Percentiles rank a stretch among this genome's conserved stretches.
Evolutionary conservation across 169 alveolate species (phyloP).

Genomic region (Blepharisma undulans): DNA sequence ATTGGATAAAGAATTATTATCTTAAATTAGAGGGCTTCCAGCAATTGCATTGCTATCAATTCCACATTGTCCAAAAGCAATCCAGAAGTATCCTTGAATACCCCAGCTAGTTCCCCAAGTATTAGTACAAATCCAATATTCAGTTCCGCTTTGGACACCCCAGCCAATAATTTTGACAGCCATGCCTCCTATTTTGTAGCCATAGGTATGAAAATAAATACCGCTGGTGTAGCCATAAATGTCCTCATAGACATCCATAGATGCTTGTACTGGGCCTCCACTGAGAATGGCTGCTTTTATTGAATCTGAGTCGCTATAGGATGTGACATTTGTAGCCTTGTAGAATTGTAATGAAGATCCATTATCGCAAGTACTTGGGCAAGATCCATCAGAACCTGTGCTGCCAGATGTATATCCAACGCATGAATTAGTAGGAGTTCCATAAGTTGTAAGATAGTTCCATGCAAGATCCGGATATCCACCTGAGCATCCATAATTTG

Average conservation of each 20-base stretch:
- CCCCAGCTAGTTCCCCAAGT: conserved; percentile 83
- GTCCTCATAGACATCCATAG: conserved; percentile 77
- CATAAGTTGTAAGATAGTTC: conserved; percentile 40
- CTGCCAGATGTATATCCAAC: background rate
- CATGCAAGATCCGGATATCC: conserved; percentile 62
- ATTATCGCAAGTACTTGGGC: conserved; percentile 4
- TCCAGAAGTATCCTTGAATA: conserved; percentile 32
- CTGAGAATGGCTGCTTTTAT: background rate
- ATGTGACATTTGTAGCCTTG: background rate
- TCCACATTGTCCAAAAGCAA: conserved; percentile 40
- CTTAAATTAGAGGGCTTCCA: conserved; percentile 17
- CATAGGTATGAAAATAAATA: conserved; percentile 78
- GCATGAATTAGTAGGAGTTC: background rate
- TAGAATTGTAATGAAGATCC: background rate
- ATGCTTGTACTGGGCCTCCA: conserved; percentile 54
- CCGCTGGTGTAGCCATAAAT: conserved; percentile 74
- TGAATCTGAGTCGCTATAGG: background rate
- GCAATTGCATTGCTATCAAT: conserved; percentile 35
- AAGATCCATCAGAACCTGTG: background rate
- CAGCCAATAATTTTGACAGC: conserved; percentile 88
- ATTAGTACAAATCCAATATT: conserved; percentile 76
- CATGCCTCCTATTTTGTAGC: conserved; percentile 79
- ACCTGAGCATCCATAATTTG: conserved; percentile 56
- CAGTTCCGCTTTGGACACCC: conserved; percentile 71
- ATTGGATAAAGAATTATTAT: no score